A percentile compares a stretch with the other conserved stretches of the same genome.
Conservation (phyloP, 108 stramenopile species). For the Cyclotella sp. region DNA sequence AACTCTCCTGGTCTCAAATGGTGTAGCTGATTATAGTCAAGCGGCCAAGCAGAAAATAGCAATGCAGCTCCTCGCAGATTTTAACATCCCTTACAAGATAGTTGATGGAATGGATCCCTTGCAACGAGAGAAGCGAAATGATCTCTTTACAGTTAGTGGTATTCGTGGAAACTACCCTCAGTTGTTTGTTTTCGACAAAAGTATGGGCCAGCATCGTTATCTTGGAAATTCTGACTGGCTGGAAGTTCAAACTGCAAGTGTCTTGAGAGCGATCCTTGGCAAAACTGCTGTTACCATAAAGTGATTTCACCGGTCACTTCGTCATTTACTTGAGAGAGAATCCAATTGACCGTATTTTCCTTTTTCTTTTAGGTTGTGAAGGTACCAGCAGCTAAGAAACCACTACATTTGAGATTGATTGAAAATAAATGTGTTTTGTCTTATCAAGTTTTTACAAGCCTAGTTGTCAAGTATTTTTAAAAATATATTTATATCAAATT, state of each 20-base stretch:
- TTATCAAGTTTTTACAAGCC: no score
- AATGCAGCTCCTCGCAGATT: constrained; percentile 19
- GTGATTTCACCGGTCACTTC: no score
- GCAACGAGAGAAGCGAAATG: constrained; percentile 27
- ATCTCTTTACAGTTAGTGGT: constrained; percentile 43
- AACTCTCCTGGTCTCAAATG: constrained; percentile 21
- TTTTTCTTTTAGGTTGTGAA: no score
- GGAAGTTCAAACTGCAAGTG: background rate
- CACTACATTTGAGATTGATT: no score
- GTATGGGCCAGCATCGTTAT: background rate
- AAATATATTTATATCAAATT: no score
- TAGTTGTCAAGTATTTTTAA: no score
- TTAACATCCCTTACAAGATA: constrained; percentile 32
- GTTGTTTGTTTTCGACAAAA: constrained; percentile 28
- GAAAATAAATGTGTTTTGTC: no score
- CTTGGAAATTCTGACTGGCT: constrained; percentile 50
- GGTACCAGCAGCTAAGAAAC: no score
- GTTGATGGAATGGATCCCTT: constrained; percentile 65
- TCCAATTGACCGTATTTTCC: no score
- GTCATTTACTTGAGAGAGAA: no score
- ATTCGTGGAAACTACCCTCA: constrained; percentile 53
- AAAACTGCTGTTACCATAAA: no score
- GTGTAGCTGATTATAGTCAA: constrained; percentile 21
- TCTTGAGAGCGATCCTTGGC: constrained; percentile 17
- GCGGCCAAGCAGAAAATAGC: constrained; percentile 26